phyloP scores from a whole-genome alignment of 1,284 basidiomycete species.

The Sanghuangporus weigelae region DNA sequence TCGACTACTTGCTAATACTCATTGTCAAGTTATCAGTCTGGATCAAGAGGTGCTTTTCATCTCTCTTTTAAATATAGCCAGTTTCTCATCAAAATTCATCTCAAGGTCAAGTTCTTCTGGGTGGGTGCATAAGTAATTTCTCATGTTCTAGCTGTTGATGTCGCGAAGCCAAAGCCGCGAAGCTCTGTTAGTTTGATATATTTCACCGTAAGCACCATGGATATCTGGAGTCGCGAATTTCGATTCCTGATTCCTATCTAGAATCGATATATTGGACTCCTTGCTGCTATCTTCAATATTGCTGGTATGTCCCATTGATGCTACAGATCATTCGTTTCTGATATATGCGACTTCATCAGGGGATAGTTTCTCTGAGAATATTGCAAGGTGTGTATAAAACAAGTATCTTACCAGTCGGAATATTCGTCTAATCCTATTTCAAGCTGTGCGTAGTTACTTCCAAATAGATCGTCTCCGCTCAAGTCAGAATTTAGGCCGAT shows the following conservation, averaged over 20 bases:
- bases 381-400: not conserved
- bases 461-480: too few species aligned
- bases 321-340: not conserved
- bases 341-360: not conserved
- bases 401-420: not conserved
- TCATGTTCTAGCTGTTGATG: not conserved
- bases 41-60: too few species aligned
- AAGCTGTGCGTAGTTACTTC: not conserved
- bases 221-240: not conserved
- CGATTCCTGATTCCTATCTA: not conserved
- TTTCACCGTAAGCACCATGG: not conserved
- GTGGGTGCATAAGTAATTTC: not conserved
- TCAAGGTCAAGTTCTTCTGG: not conserved
- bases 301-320: not conserved
- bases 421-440: not conserved
- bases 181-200: not conserved
- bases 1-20: too few species aligned
- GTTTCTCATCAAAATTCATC: too few species aligned
- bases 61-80: too few species aligned
- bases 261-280: not conserved
- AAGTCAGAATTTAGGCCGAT: not conserved
- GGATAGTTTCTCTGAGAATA: not conserved
- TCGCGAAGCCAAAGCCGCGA: not conserved
- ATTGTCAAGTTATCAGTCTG: too few species aligned
- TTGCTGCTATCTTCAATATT: not conserved